Base-by-base conservation (phyloP, 352 stramenopile species). In the Globisporangium cystogenes region DNA sequence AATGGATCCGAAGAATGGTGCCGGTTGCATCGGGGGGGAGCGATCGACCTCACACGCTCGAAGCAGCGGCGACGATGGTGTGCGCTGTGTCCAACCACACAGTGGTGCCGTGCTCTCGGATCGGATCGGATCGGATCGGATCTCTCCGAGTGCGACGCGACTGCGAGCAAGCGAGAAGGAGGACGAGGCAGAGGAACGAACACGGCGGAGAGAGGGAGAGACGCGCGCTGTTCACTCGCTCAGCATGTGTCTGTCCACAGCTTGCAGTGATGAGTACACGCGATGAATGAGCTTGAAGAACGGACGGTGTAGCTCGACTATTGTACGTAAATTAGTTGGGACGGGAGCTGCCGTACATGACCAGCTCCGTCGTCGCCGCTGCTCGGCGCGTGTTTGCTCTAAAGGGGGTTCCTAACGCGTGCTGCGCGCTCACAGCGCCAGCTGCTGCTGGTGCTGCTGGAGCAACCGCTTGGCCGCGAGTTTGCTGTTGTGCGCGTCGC, bases 401-500 rank as follows among this genome's bases (percentile, higher is more conserved):
- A 48, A 39, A 39, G 33, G 33, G n/a, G 33, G 43, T 48, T 48
- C 42, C 42, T 48, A 48, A n/a, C n/a, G n/a, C n/a, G n/a, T n/a
- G n/a, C n/a, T n/a, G n/a, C n/a, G n/a, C n/a, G 18, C n/a, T 40
- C 20, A 45, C 42, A 23, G 14, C 11, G 29, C 43, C 14, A 41
- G 43, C 21, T 62, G 40, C 39, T 50, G 44, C 57, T 51, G 62
- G 39, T 62, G n/a, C 18, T 12, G 49, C 31, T n/a, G 10, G 41
- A 44, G 51, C 23, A 45, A 26, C 52, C 47, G 53, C 45, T 57
- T 57, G 29, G 39, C 59, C 21, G 23, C 48, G 24, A 62, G 24
- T 36, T 74, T 73, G 52, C 60, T 60, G 42, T 69, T 74, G 58
- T 83, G 73, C 45, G 62, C 36, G 37, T 87, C 76, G 50, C 80